These are phyloP conservation scores for Phaeophleospora eucalypticola DNA, from an alignment of 2,329 filamentous ascomycete species.

Conservation along the genomic window DNA sequence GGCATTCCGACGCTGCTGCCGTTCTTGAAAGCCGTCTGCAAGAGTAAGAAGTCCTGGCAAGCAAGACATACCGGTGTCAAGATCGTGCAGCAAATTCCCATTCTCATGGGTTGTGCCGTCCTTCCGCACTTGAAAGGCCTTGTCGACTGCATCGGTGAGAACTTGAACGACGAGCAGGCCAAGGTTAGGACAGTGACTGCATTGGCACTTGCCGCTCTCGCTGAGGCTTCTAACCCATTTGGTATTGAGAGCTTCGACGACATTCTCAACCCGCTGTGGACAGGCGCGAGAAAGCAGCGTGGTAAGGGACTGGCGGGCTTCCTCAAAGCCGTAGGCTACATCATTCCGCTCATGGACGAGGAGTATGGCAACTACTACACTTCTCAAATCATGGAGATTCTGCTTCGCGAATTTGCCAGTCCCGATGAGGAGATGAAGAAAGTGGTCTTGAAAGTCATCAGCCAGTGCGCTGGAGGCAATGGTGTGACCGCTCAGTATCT, in stretches of 20 bases:
- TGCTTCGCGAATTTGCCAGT: slow-evolving; percentile 91
- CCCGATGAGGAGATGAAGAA: slow-evolving; percentile 99
- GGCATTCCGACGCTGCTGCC: slow-evolving; percentile 93
- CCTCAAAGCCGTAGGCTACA: slow-evolving; percentile 94
- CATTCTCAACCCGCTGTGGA: slow-evolving; percentile 96
- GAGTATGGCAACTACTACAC: slow-evolving; percentile 99
- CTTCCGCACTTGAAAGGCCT: slow-evolving; percentile 91
- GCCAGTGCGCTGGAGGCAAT: slow-evolving; percentile 88
- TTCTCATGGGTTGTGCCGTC: slow-evolving; percentile 96
- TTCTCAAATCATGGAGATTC: slow-evolving; percentile 96
- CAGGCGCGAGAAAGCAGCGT: slow-evolving; percentile 88
- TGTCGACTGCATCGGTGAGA: slow-evolving; percentile 93
- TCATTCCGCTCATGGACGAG: slow-evolving; percentile 98
- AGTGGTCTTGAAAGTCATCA: slow-evolving; percentile 94
- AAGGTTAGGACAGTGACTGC: slow-evolving; percentile 96
- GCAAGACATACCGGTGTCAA: slow-evolving; percentile 97
- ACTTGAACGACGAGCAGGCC: slow-evolving; percentile 94
- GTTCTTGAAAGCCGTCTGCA: slow-evolving; percentile 90
- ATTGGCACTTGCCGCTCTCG: slow-evolving; percentile 88
- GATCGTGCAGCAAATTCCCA: slow-evolving; percentile 98
- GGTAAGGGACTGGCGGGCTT: slow-evolving; percentile 95
- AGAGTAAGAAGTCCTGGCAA: slow-evolving; percentile 99
- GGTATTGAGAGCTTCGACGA: slow-evolving; percentile 99
- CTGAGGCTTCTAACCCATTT: slow-evolving; percentile 94
- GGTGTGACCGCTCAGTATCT: slow-evolving; percentile 93